phyloP scores from a whole-genome alignment of 805 yeast species.

The Ogataea zsoltii region DNA sequence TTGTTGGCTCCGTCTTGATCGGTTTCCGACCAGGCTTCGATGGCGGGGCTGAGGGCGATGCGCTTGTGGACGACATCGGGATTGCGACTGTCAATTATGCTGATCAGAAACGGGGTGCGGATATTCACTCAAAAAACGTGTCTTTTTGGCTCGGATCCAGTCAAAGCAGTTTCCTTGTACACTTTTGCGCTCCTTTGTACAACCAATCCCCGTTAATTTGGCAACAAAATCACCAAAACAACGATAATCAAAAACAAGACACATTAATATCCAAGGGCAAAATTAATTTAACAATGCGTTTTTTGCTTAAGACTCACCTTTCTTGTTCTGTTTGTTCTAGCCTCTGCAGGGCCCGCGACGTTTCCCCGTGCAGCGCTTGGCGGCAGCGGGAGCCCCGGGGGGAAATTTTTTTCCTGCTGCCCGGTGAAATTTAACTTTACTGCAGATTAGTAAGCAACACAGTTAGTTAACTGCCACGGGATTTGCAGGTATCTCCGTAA shows the following conservation, averaged over 20 bases:
- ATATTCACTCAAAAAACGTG: no score
- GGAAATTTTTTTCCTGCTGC: background rate
- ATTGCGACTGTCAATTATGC: background rate
- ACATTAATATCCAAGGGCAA: background rate
- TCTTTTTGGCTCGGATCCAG: no score
- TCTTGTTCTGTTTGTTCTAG: no score
- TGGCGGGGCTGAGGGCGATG: constrained; percentile 1
- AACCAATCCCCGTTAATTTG: background rate
- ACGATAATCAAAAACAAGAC: no score
- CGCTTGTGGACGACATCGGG: constrained; percentile 8
- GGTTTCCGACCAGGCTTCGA: constrained; percentile 82
- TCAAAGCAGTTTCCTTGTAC: background rate
- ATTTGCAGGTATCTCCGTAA: background rate
- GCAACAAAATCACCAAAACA: no score
- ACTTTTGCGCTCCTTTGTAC: background rate
- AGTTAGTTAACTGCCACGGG: no score
- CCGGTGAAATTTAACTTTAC: no score
- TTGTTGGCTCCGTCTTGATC: constrained; percentile 67
- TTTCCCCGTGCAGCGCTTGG: background rate
- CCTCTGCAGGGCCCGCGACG: no score
- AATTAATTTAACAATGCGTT: background rate
- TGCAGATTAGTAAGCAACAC: no score
- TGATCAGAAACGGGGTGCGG: no score
- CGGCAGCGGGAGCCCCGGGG: background rate
- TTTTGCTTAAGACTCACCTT: background rate